These are phyloP conservation scores for Limnanthes douglasii DNA, from an alignment of 345 rosid genomes.

Conservation along the genomic window DNA sequence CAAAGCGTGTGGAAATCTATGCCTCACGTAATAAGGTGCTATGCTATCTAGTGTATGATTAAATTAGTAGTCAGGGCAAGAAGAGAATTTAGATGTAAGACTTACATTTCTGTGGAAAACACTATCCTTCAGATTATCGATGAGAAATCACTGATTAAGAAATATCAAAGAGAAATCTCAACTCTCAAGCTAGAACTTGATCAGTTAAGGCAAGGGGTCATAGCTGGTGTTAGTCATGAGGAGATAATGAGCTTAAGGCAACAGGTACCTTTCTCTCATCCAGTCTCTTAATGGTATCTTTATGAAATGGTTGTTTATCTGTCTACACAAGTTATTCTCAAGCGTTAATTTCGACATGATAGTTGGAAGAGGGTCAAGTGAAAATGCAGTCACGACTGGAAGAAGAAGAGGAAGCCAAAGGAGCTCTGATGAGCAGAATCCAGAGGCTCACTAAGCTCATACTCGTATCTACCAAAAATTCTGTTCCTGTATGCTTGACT, in stretches of 20 bases:
- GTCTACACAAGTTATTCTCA: constrained; percentile 1
- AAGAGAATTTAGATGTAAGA: too few relatives aligned
- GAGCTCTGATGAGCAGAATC: constrained; percentile 97
- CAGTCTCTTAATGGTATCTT: constrained; percentile 4
- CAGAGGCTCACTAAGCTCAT: constrained; percentile 93
- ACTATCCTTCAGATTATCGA: constrained; percentile 93
- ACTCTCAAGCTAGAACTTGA: constrained; percentile 80
- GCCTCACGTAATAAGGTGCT: constrained; percentile 95
- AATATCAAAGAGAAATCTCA: constrained; percentile 95
- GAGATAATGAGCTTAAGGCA: constrained; percentile 67
- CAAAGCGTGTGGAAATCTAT: constrained; percentile 91
- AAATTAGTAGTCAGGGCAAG: too few relatives aligned
- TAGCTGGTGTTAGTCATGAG: constrained; percentile 66
- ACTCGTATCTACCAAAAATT: constrained; percentile 90
- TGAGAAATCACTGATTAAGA: constrained; percentile 93
- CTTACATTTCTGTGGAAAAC: too few relatives aligned
- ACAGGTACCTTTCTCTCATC: constrained; percentile 31
- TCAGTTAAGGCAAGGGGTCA: constrained; percentile 55
- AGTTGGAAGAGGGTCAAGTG: constrained; percentile 92
- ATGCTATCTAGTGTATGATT: constrained; percentile 6
- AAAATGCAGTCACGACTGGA: constrained; percentile 94
- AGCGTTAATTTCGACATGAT: constrained; percentile 9
- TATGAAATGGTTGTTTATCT: constrained; percentile 3
- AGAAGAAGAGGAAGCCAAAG: constrained; percentile 99
- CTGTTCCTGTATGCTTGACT: constrained; percentile 45